Conservation (phyloP, 2,329 filamentous ascomycete genomes). For the Metarhizium guizhouense region DNA sequence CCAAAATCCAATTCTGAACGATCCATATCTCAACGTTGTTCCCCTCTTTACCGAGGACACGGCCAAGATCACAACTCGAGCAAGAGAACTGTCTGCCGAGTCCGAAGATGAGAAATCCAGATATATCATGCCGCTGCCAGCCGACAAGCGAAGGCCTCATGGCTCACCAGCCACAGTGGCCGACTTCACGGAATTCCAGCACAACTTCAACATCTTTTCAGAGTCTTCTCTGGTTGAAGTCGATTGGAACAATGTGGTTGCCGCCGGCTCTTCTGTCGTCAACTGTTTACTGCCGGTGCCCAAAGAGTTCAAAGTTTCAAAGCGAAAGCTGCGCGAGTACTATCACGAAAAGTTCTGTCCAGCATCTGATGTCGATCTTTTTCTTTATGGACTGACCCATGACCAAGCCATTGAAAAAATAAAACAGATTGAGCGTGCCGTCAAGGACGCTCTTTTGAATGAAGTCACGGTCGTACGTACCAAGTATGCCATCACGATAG, state of each 20-base stretch:
- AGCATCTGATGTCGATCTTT: conserved; percentile 80
- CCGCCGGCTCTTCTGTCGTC: conserved; percentile 70
- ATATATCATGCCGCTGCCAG: conserved; percentile 61
- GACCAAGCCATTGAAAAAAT: conserved; percentile 76
- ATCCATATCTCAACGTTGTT: conserved; percentile 53
- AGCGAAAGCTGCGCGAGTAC: conserved; percentile 58
- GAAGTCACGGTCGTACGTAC: conserved; percentile 79
- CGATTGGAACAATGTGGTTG: conserved; percentile 76
- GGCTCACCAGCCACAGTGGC: conserved; percentile 60
- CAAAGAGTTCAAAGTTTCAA: conserved; percentile 49
- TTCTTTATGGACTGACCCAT: conserved; percentile 71
- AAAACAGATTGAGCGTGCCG: conserved; percentile 65
- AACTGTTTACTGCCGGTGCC: conserved; percentile 70
- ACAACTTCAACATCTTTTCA: conserved; percentile 74
- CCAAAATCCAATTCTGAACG: conserved; percentile 44
- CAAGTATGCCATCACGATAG: conserved; percentile 82
- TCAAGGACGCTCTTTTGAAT: conserved; percentile 69
- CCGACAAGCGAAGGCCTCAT: conserved; percentile 50
- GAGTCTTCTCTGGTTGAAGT: conserved; percentile 68
- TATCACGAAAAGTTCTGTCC: conserved; percentile 77
- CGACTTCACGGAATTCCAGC: conserved; percentile 60
- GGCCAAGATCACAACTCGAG: conserved; percentile 49
- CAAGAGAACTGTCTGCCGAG: conserved; percentile 50
- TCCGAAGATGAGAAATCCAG: conserved; percentile 49
- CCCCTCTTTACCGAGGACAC: conserved; percentile 55